These are phyloP conservation scores for Agapanthus africanus DNA, from an alignment of 106 monocot species.

Conservation along the genomic window DNA sequence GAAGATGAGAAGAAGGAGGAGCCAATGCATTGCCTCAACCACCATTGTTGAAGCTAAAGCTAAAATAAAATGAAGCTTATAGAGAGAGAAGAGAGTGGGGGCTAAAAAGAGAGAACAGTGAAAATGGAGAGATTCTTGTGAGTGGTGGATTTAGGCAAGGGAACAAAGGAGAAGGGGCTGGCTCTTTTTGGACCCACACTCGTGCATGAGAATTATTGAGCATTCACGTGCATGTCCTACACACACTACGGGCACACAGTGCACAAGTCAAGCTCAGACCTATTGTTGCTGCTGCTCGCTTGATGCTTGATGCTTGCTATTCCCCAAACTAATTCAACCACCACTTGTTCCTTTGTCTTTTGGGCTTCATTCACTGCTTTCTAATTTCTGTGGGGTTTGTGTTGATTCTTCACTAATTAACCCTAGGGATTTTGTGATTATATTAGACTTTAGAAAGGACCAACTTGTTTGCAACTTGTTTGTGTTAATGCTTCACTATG, in stretches of 20 bases:
- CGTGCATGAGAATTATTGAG: conserved; percentile 27
- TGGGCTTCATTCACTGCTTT: not conserved
- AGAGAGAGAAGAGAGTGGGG: no score
- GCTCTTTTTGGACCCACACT: conserved; percentile 5
- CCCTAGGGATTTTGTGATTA: no score
- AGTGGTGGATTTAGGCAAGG: conserved; percentile 19
- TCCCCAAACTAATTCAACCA: not conserved
- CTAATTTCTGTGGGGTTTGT: not conserved
- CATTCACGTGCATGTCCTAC: conserved; percentile 25
- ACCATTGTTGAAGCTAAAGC: conserved; percentile 9
- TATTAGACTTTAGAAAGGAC: no score
- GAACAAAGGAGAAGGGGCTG: conserved; percentile 26
- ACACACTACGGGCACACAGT: no score
- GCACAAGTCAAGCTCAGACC: no score
- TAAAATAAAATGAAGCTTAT: not conserved
- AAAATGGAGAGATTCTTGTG: conserved; percentile 12
- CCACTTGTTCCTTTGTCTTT: not conserved
- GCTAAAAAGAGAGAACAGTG: not conserved
- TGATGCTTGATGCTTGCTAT: not conserved
- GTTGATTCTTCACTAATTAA: no score
- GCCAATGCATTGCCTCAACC: not conserved
- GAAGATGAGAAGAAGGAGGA: not conserved
- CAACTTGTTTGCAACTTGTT: no score
- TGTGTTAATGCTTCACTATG: no score
- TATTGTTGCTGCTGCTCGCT: no score